Conservation (phyloP, 768 basidiomycete species). For the Termitomyces sp. region DNA sequence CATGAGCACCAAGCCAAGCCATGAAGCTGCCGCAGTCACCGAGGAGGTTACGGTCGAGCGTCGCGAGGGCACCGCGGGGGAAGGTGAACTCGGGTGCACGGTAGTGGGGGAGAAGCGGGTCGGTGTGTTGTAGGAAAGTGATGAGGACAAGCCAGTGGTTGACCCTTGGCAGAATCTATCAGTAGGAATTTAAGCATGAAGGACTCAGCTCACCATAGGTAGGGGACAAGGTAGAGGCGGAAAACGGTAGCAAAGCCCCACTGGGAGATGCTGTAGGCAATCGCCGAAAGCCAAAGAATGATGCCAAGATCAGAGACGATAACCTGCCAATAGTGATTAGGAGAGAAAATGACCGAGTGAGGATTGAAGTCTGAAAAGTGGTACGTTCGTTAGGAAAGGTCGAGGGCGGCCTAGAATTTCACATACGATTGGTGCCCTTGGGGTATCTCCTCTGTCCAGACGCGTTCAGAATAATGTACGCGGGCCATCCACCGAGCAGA, state of each 20-base stretch:
- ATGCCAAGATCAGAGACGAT: constrained; percentile 84
- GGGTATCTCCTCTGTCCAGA: constrained; percentile 87
- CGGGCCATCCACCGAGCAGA: constrained; percentile 82
- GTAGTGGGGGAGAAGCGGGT: constrained; percentile 93
- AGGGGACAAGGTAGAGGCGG: constrained; percentile 82
- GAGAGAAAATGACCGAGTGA: constrained; percentile 74
- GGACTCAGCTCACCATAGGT: constrained; percentile 62
- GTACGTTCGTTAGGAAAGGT: not conserved
- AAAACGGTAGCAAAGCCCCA: constrained; percentile 74
- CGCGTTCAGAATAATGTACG: constrained; percentile 80
- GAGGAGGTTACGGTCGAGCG: constrained; percentile 81
- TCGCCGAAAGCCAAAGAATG: constrained; percentile 61
- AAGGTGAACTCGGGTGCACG: constrained; percentile 88
- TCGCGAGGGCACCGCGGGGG: constrained; percentile 89
- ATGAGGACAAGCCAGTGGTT: constrained; percentile 97
- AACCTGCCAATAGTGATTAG: constrained; percentile 75
- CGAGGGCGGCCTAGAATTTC: not conserved
- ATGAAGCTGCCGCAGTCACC: constrained; percentile 77
- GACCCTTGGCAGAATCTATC: constrained; percentile 44
- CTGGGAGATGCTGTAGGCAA: constrained; percentile 55
- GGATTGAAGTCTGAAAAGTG: constrained; percentile 70
- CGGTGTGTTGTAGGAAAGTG: constrained; percentile 98
- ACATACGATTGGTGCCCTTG: constrained; percentile 72
- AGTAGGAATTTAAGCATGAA: not conserved
- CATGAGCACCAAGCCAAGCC: constrained; percentile 82